Percentiles rank a stretch among this genome's conserved stretches.
Evolutionary conservation across 352 stramenopile genomes (phyloP).

Genomic region (Elongisporangium senticosum): DNA sequence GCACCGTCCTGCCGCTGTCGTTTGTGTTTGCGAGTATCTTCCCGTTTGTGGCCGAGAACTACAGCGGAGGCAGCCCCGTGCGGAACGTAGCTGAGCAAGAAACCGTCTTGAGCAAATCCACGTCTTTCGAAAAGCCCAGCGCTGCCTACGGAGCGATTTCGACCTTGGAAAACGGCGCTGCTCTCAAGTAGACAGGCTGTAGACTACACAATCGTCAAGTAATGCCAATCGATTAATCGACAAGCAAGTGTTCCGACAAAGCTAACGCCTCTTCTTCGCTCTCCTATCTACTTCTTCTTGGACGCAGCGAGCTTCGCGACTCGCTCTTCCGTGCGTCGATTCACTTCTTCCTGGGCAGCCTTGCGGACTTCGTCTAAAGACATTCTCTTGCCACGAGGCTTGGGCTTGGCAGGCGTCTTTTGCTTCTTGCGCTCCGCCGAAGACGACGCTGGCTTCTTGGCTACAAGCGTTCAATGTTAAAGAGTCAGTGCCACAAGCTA

Average conservation of each 20-base stretch:
- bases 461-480: background rate
- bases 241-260: background rate
- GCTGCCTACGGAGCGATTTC: background rate
- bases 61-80: slow-evolving; percentile 10
- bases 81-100: background rate
- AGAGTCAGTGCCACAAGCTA: background rate
- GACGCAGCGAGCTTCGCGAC: slow-evolving; percentile 40
- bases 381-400: slow-evolving; percentile 22
- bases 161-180: background rate
- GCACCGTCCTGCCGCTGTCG: slow-evolving; percentile 40
- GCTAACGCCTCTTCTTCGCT: background rate
- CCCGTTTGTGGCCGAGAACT: slow-evolving; percentile 30
- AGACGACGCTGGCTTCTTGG: slow-evolving; percentile 20
- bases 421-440: slow-evolving; percentile 15
- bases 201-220: slow-evolving; percentile 4
- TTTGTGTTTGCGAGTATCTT: slow-evolving; percentile 41
- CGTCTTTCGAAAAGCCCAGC: background rate
- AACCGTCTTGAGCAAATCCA: background rate
- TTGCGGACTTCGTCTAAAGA: slow-evolving; percentile 55
- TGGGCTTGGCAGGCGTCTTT: background rate
- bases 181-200: background rate
- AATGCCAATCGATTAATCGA: slow-evolving; percentile 1
- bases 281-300: slow-evolving; percentile 64
- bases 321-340: slow-evolving; percentile 60
- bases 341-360: slow-evolving; percentile 68